Percentiles rank a stretch among this genome's conserved stretches.
phyloP scores from a whole-genome alignment of 495 filamentous ascomycete species.

The Stereocaulon alpinum region DNA sequence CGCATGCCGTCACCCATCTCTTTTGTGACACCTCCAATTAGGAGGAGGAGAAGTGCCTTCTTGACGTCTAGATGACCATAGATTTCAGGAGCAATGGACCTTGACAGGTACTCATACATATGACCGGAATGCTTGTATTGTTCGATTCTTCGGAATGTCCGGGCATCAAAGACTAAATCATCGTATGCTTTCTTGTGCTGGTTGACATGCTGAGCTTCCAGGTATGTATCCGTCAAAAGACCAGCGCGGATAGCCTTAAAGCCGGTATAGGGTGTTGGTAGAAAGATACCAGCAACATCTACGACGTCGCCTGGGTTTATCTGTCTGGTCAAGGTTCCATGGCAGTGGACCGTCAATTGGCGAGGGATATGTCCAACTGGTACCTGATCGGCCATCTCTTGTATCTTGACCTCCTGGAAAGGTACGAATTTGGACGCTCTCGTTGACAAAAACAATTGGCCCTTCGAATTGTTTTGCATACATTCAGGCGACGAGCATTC shows the following conservation, averaged over 20 bases:
- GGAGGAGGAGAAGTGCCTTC: constrained; percentile 85
- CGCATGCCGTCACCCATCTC: constrained; percentile 96
- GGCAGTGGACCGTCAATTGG: constrained; percentile 77
- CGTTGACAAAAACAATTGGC: constrained; percentile 85
- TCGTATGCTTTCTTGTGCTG: constrained; percentile 98
- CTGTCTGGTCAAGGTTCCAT: constrained; percentile 71
- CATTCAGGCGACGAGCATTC: constrained; percentile 84
- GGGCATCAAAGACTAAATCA: constrained; percentile 66
- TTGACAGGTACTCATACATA: constrained; percentile 86
- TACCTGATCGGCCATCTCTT: constrained; percentile 96
- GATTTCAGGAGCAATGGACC: constrained; percentile 95
- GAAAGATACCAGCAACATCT: constrained; percentile 88
- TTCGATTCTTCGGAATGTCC: constrained; percentile 69
- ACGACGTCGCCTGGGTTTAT: constrained; percentile 91
- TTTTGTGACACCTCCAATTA: constrained; percentile 95
- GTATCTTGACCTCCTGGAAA: constrained; percentile 97
- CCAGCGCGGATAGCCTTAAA: constrained; percentile 95
- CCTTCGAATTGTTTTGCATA: constrained; percentile 79
- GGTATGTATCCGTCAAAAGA: constrained; percentile 88
- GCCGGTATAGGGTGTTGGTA: constrained; percentile 94
- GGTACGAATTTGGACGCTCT: constrained; percentile 93
- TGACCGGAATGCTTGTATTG: constrained; percentile 72
- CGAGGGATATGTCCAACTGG: constrained; percentile 95
- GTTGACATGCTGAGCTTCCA: constrained; percentile 84
- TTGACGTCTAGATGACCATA: constrained; percentile 95